These are phyloP conservation scores for Irpex rosettiformis DNA, from an alignment of 1,284 basidiomycete genomes.

Conservation along the genomic window DNA sequence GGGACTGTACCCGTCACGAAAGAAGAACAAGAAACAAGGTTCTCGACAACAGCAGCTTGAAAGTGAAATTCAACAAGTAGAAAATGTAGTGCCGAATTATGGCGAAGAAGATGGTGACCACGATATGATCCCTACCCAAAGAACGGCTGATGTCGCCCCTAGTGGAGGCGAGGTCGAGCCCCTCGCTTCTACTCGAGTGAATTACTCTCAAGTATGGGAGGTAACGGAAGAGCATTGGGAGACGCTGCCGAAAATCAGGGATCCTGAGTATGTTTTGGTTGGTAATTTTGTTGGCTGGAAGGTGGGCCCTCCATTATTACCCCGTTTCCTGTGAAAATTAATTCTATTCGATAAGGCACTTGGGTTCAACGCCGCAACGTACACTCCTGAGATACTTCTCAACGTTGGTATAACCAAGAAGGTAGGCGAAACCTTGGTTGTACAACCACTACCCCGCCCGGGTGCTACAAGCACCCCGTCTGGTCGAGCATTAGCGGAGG, in stretches of 20 bases:
- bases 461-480: slow-evolving; percentile 11
- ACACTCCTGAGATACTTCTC: slow-evolving; percentile 49
- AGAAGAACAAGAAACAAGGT: slow-evolving; percentile 28
- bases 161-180: too few relatives aligned
- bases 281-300: slow-evolving; percentile 50
- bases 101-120: slow-evolving; percentile 1
- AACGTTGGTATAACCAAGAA: slow-evolving; percentile 36
- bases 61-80: slow-evolving; percentile 15
- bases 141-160: too few relatives aligned
- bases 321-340: background rate
- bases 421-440: slow-evolving; percentile 22
- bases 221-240: slow-evolving; percentile 41
- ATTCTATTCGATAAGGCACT: slow-evolving; percentile 35
- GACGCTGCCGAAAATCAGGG: slow-evolving; percentile 28
- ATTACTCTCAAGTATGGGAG: slow-evolving; percentile 4
- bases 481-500: too few relatives aligned
- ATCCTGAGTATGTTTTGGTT: slow-evolving; percentile 29
- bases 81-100: slow-evolving; percentile 10
- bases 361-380: slow-evolving; percentile 48
- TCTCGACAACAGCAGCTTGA: slow-evolving; percentile 18
- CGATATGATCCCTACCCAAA: slow-evolving; percentile 2
- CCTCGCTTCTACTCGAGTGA: too few relatives aligned
- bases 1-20: slow-evolving; percentile 26
- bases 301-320: slow-evolving; percentile 28
- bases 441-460: slow-evolving; percentile 28